Conservation (phyloP, 306 rosid species). For the Cicer chorassanicum region DNA sequence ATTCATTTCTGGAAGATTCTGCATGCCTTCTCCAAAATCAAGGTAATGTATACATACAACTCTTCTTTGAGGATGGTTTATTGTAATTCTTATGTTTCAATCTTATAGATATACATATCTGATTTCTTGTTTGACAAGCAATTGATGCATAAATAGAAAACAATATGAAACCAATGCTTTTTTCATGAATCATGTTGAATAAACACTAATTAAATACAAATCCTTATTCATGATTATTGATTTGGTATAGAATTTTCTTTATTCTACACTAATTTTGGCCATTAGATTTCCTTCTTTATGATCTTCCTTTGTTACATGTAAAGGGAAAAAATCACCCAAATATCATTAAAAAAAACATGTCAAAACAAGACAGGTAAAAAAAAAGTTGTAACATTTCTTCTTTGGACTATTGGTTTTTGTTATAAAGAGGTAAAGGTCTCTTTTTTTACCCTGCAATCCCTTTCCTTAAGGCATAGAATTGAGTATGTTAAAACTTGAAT, state of each 20-base stretch:
- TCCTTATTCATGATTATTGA: background rate
- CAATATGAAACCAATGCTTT: background rate
- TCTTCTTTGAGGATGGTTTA: background rate
- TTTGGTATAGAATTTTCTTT: background rate
- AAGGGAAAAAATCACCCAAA: background rate
- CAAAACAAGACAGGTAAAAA: too few species aligned
- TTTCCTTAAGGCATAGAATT: too few species aligned
- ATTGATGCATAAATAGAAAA: constrained; percentile 1
- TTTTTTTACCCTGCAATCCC: too few species aligned
- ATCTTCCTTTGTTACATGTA: background rate
- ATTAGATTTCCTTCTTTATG: background rate
- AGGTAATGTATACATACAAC: constrained; percentile 37
- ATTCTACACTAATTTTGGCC: background rate
- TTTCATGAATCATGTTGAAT: background rate
- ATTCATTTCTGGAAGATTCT: background rate
- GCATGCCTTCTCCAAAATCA: constrained; percentile 29
- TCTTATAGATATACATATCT: constrained; percentile 2
- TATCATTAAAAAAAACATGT: background rate
- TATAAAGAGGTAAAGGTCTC: too few species aligned
- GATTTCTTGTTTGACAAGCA: constrained; percentile 26
- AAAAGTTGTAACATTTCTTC: too few species aligned
- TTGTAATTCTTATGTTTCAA: constrained; percentile 2
- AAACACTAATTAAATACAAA: background rate
- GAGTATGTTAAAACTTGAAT: too few species aligned
- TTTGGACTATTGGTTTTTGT: too few species aligned